phyloP scores from a whole-genome alignment of 2,329 filamentous ascomycete species.

The Fusarium redolens region DNA sequence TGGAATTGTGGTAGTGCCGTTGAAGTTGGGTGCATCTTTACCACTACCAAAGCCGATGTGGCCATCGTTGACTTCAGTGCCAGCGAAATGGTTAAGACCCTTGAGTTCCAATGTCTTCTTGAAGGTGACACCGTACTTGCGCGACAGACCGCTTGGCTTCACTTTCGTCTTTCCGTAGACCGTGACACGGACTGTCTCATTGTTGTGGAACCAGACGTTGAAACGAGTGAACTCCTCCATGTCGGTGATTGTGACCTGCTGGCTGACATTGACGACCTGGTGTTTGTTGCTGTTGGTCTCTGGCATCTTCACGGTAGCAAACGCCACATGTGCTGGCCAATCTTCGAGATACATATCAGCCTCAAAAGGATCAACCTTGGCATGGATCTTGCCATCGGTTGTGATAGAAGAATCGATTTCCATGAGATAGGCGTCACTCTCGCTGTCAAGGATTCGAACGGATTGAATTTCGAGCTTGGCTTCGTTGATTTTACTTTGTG shows the following conservation, averaged over 20 bases:
- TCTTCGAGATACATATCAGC: slow-evolving; percentile 68
- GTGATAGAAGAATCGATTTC: slow-evolving; percentile 67
- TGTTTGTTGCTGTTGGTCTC: slow-evolving; percentile 60
- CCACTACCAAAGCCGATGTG: slow-evolving; percentile 56
- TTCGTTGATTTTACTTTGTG: slow-evolving; percentile 65
- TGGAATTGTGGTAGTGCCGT: slow-evolving; percentile 68
- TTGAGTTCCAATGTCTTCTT: slow-evolving; percentile 65
- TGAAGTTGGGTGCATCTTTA: slow-evolving; percentile 68
- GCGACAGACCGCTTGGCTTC: slow-evolving; percentile 61
- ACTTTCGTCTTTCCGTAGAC: slow-evolving; percentile 65
- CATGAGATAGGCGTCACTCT: slow-evolving; percentile 60
- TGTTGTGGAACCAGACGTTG: slow-evolving; percentile 65
- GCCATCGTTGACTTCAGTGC: slow-evolving; percentile 63
- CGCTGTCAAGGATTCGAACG: slow-evolving; percentile 61
- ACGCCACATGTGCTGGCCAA: slow-evolving; percentile 58
- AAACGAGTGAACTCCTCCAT: slow-evolving; percentile 63
- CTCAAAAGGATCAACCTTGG: slow-evolving; percentile 62
- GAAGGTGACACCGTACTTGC: slow-evolving; percentile 63
- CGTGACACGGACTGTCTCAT: slow-evolving; percentile 61
- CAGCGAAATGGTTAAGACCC: slow-evolving; percentile 66
- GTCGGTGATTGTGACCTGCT: slow-evolving; percentile 60
- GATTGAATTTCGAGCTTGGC: slow-evolving; percentile 64
- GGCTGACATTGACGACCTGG: slow-evolving; percentile 64
- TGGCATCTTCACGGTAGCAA: slow-evolving; percentile 64
- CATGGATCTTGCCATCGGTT: slow-evolving; percentile 63